Conservation (phyloP, 2,329 filamentous ascomycete genomes). For the Aureobasidium melanogenum region DNA sequence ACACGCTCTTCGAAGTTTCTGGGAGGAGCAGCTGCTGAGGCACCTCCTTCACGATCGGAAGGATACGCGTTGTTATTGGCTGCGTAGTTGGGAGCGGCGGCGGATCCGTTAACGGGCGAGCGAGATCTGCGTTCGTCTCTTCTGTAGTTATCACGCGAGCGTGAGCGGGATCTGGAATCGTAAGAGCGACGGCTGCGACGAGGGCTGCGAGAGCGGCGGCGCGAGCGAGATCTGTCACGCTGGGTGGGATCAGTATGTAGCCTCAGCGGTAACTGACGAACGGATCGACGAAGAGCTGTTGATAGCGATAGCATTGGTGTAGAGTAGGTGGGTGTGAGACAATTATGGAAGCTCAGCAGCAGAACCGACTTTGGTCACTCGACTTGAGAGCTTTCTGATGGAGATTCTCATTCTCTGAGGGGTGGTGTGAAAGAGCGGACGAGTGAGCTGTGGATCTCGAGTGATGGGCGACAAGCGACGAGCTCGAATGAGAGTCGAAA, state of each 20-base stretch:
- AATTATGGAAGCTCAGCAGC: background rate
- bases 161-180: conserved; percentile 65
- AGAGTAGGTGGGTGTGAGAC: background rate
- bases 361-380: conserved; percentile 3
- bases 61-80: conserved; percentile 35
- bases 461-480: background rate
- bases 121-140: conserved; percentile 51
- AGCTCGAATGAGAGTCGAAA: background rate
- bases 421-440: background rate
- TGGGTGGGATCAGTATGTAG: conserved; percentile 29
- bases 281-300: background rate
- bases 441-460: background rate
- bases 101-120: conserved; percentile 74
- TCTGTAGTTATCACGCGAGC: conserved; percentile 56
- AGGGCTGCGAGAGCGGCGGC: conserved; percentile 46
- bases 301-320: conserved; percentile 4
- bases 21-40: conserved; percentile 24
- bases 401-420: conserved; percentile 3
- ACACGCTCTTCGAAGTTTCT: conserved; percentile 78
- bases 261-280: background rate
- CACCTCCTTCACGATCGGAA: conserved; percentile 9
- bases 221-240: conserved; percentile 78
- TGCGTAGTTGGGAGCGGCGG: conserved; percentile 56
- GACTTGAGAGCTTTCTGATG: background rate
- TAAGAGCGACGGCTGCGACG: conserved; percentile 51